Base-by-base conservation (phyloP, 805 yeast genomes). In the Jamesozyma hellenica region DNA sequence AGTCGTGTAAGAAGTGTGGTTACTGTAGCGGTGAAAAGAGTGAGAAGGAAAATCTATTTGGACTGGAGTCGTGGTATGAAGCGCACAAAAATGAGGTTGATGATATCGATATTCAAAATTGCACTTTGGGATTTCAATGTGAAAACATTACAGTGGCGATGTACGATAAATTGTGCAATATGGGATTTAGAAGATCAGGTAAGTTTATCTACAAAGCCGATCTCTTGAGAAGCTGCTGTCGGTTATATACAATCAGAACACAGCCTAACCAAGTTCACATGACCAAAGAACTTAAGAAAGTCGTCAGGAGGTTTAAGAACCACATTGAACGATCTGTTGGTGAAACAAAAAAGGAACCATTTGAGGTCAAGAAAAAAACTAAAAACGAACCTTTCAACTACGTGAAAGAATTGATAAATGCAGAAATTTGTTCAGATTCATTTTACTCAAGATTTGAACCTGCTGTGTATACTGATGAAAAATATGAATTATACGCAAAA, bases 101-200 rank as follows among this genome's bases (percentile, higher is more conserved):
- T 6, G 41, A 36, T 10, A 25, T 43, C 12, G 44, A 46, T 16
- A 36, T 50, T 11, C 45, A 47, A 39, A 46, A 55, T 35, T 51
- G 61, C 12, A 60, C 66, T 2, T 34, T 62, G 8, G 71, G 71
- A 8, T 60, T 74, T 38, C 63, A 61, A 14, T 64, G 67, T 9
- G 67, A 66, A 34, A 56, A 56, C n/a, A 66, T 77, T 64, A 55
- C 75, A 0, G 63, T 72, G 6, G 55, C 56, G 14, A 71, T 70
- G 21, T 86, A 86, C 52, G 88, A 83, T 51, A 52, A 49, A 16
- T 55, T 83, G 46, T 74, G 88, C 50, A 78, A 85, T 49, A 63
- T 68, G 48, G 95, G 95, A 2, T 86, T 73, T 53, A 72, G 94
- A 56, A 65, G 96, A 40, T 81, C 92, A 26, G 96, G 96, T 0